Evolutionary conservation across 441 rosid genomes (phyloP), one percentile per base, ranked within the genome.

Genomic region (Macaranga tanarius): DNA sequence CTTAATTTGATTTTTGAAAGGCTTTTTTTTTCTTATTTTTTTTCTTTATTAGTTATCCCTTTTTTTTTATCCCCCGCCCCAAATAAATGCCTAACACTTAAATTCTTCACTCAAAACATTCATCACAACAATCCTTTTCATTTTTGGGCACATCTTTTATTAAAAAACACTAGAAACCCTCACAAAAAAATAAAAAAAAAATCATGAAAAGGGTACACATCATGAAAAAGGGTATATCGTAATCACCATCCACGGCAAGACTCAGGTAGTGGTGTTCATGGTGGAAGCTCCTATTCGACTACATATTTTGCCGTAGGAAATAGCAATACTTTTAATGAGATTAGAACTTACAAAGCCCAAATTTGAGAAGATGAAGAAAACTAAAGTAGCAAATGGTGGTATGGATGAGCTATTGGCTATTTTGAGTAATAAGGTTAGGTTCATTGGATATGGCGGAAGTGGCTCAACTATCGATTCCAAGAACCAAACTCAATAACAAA

Each of bases 391-490:
- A 19, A 89, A 79, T 54, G 87, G 84, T 2, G 89, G 91, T 26
- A 83, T 90, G 96, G 98, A 94, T 50, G 99, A 92, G 81, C 83
- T 88, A 5, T 79, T 94, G 44, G 95, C 89, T 7, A 92, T 83
- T 17, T 56, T 92, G 55, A 97, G 99, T 5, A 92, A 94, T 87
- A 87, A 88, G 38, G 97, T 94, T 3, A 76, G 79, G 69, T 80
- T 80, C 92, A 4, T 85, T 95, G 1, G 97, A 94, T 79, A 92
- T 94, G 99, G 95, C 87, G 0, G 95, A 89, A 20, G 95, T 94
- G 5, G 99, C 99, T 38, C 84, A 78, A 72, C 87, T 34, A 45
- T 79, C n/a, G 84, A 81, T 68, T 86, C 81, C 28, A 9, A 52
- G 56, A 52, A 52, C 22, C 56, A 52, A 3, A 52, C 13, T 52